These are phyloP conservation scores for Solanum appendiculatum DNA, from an alignment of 257 asterid genomes.

Conservation along the genomic window DNA sequence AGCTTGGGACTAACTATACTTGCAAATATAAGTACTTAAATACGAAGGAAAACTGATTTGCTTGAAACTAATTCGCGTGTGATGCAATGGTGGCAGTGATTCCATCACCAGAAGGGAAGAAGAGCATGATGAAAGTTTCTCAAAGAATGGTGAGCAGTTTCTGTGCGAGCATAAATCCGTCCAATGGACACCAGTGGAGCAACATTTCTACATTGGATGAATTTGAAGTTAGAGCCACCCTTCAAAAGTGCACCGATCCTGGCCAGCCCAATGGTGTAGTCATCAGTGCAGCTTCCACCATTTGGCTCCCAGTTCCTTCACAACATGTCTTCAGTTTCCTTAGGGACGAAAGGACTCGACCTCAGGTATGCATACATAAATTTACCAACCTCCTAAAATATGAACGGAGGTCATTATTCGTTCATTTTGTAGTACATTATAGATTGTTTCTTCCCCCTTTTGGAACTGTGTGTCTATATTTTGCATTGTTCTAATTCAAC, in stretches of 20 bases:
- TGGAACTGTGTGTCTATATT: neutral
- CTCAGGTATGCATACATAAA: conserved; percentile 39
- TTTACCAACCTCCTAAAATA: neutral
- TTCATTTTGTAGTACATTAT: neutral
- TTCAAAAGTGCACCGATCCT: conserved; percentile 59
- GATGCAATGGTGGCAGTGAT: conserved; percentile 30
- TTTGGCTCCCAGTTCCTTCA: conserved; percentile 82
- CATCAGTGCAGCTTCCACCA: conserved; percentile 87
- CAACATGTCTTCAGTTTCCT: conserved; percentile 61
- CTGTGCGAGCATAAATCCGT: conserved; percentile 68
- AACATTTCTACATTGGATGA: conserved; percentile 46
- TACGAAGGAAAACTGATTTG: neutral
- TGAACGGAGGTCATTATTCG: neutral
- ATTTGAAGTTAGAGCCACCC: conserved; percentile 69
- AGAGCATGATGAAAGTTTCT: conserved; percentile 91
- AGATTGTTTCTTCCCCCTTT: neutral
- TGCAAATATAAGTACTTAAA: neutral
- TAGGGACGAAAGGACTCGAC: conserved; percentile 68
- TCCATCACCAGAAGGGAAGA: conserved; percentile 72
- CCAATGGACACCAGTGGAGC: conserved; percentile 71
- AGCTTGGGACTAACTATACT: neutral
- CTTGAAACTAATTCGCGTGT: neutral
- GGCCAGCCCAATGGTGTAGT: conserved; percentile 81
- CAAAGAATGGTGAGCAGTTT: conserved; percentile 85
- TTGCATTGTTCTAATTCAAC: neutral